Conservation (phyloP, 371 early-diverging fungal species). For the Mucor saturninus region DNA sequence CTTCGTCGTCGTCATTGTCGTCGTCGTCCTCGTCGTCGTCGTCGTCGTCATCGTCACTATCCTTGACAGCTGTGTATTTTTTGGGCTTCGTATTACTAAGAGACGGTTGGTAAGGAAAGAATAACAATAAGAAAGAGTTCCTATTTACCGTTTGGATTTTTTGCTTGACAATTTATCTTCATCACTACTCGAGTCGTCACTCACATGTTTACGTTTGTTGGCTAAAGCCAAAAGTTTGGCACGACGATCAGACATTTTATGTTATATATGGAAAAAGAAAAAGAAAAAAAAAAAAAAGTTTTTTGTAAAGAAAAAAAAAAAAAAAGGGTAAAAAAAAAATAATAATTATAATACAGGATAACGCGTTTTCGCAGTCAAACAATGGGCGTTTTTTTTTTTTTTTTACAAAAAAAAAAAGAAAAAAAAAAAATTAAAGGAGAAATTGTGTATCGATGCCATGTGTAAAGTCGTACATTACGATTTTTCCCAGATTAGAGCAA, state of each 20-base stretch:
- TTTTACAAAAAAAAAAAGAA: neutral
- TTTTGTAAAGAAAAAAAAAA: neutral
- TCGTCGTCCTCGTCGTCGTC: constrained; percentile 18
- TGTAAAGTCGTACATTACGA: constrained; percentile 83
- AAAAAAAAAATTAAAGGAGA: constrained; percentile 32
- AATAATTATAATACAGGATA: neutral
- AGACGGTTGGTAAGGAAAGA: neutral
- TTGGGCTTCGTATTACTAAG: constrained; percentile 17
- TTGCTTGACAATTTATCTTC: constrained; percentile 2
- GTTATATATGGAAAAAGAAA: neutral
- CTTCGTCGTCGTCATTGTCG: constrained; percentile 15
- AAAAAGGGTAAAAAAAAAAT: constrained; percentile 3
- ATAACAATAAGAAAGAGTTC: neutral
- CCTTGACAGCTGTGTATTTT: constrained; percentile 3
- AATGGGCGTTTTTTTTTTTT: neutral
- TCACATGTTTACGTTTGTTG: constrained; percentile 18
- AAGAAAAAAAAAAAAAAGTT: neutral
- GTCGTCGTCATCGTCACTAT: constrained; percentile 13
- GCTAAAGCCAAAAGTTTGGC: constrained; percentile 26
- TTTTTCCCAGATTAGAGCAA: constrained; percentile 81
- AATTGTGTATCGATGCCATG: constrained; percentile 69
- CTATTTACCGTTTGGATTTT: constrained; percentile 9
- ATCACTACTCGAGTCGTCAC: constrained; percentile 5
- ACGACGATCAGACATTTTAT: constrained; percentile 27
- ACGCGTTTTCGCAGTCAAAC: constrained; percentile 15